A percentile compares a stretch with the other conserved stretches of the same genome.
phyloP scores from a whole-genome alignment of 2,329 filamentous ascomycete species.

The Geosmithia morbida region DNA sequence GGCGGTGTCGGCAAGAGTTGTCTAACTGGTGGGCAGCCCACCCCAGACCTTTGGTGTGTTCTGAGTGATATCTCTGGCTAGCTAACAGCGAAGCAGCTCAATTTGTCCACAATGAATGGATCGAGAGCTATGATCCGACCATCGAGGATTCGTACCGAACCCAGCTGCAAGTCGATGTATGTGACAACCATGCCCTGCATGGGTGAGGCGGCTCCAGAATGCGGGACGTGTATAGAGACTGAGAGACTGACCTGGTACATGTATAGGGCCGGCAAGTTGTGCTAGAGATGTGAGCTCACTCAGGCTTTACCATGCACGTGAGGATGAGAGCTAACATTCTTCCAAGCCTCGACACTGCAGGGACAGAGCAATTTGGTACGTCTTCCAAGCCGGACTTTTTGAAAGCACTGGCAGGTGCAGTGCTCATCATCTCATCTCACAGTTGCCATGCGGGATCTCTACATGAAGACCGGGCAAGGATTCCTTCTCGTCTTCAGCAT shows the following conservation, averaged over 20 bases:
- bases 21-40: slow-evolving; percentile 54
- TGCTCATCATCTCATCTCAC: background rate
- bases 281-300: slow-evolving; percentile 60
- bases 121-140: slow-evolving; percentile 72
- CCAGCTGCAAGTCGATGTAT: slow-evolving; percentile 69
- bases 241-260: slow-evolving; percentile 13
- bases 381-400: background rate
- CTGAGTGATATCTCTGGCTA: slow-evolving; percentile 5
- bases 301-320: background rate
- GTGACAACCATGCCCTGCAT: slow-evolving; percentile 18
- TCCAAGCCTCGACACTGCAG: slow-evolving; percentile 73
- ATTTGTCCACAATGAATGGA: slow-evolving; percentile 90
- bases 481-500: slow-evolving; percentile 90
- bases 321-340: background rate
- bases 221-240: slow-evolving; percentile 7
- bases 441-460: slow-evolving; percentile 62
- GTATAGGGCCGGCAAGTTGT: slow-evolving; percentile 70
- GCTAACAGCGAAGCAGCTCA: slow-evolving; percentile 43
- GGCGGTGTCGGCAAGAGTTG: slow-evolving; percentile 89
- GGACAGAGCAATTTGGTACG: slow-evolving; percentile 82
- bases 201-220: background rate
- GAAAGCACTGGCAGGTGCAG: background rate
- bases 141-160: slow-evolving; percentile 68
- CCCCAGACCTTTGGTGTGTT: background rate
- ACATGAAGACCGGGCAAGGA: slow-evolving; percentile 88